These are phyloP conservation scores for Fusarium staphyleae DNA, from an alignment of 2,329 filamentous ascomycete genomes.

Conservation along the genomic window DNA sequence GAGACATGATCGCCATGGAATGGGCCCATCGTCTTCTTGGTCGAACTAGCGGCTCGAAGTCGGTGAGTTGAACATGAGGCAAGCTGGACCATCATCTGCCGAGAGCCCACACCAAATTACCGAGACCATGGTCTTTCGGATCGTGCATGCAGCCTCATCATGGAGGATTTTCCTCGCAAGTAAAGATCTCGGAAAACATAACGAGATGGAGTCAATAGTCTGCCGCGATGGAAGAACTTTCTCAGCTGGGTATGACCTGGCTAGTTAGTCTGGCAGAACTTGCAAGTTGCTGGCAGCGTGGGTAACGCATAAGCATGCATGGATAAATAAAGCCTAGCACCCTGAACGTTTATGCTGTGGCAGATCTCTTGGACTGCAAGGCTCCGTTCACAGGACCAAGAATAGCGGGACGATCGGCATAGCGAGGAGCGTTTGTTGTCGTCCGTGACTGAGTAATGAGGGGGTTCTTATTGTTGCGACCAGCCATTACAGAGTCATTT, in stretches of 20 bases:
- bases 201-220: background rate
- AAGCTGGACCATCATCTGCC: slow-evolving; percentile 3
- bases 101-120: background rate
- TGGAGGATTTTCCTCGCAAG: background rate
- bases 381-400: slow-evolving; percentile 23
- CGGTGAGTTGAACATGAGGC: slow-evolving; percentile 2
- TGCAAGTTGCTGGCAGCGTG: slow-evolving; percentile 17
- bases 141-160: background rate
- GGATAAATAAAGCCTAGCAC: slow-evolving; percentile 9
- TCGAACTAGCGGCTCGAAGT: background rate
- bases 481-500: slow-evolving; percentile 11
- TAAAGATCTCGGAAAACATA: slow-evolving; percentile 1
- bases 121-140: background rate
- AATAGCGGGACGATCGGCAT: slow-evolving; percentile 23
- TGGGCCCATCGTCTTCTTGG: slow-evolving; percentile 1
- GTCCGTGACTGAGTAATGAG: slow-evolving; percentile 19
- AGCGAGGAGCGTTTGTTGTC: slow-evolving; percentile 8
- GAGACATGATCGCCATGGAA: slow-evolving; percentile 19
- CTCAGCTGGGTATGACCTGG: background rate
- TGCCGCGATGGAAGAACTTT: slow-evolving; percentile 1
- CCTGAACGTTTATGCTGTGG: slow-evolving; percentile 27
- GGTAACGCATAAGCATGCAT: slow-evolving; percentile 27
- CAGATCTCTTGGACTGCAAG: slow-evolving; percentile 26
- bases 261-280: no score
- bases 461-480: slow-evolving; percentile 16